Evolutionary conservation across 805 yeast genomes (phyloP).

Genomic region (Candida maltosa): DNA sequence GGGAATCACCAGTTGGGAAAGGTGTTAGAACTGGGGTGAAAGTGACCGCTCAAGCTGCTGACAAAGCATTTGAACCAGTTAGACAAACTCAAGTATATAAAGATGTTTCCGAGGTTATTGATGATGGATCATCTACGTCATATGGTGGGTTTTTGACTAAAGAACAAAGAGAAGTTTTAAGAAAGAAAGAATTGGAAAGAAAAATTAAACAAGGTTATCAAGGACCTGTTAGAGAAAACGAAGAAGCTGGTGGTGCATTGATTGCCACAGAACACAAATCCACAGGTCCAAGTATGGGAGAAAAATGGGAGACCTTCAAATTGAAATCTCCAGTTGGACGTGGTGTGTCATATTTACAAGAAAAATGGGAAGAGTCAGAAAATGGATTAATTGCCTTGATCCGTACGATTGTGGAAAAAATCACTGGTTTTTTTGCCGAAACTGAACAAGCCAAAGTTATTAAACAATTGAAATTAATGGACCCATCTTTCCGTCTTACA

Average conservation of each 20-base stretch:
- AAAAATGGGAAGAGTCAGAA: slow-evolving; percentile 88
- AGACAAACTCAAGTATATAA: slow-evolving; percentile 86
- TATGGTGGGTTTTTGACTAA: slow-evolving; percentile 92
- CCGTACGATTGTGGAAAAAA: slow-evolving; percentile 74
- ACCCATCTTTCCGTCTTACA: slow-evolving; percentile 80
- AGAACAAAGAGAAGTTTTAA: slow-evolving; percentile 72
- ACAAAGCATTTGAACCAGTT: slow-evolving; percentile 88
- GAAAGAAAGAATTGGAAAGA: slow-evolving; percentile 48
- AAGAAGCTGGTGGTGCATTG: slow-evolving; percentile 77
- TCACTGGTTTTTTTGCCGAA: slow-evolving; percentile 89
- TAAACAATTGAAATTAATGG: slow-evolving; percentile 80
- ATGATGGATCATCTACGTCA: slow-evolving; percentile 82
- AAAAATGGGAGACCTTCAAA: slow-evolving; percentile 63
- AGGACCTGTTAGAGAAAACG: slow-evolving; percentile 71
- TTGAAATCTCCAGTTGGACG: slow-evolving; percentile 71
- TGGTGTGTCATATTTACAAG: slow-evolving; percentile 54
- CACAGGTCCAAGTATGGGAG: slow-evolving; percentile 63
- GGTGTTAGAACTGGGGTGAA: slow-evolving; percentile 84
- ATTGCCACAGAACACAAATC: slow-evolving; percentile 80
- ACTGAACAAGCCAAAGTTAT: slow-evolving; percentile 95
- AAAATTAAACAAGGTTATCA: slow-evolving; percentile 60
- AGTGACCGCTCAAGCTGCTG: slow-evolving; percentile 80
- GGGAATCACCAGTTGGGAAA: slow-evolving; percentile 94
- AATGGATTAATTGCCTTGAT: slow-evolving; percentile 82
- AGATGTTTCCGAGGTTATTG: slow-evolving; percentile 83